Percentiles rank a stretch among this genome's conserved stretches.
phyloP scores from a whole-genome alignment of 768 basidiomycete genomes.

The Hygrophoropsis aurantiaca region DNA sequence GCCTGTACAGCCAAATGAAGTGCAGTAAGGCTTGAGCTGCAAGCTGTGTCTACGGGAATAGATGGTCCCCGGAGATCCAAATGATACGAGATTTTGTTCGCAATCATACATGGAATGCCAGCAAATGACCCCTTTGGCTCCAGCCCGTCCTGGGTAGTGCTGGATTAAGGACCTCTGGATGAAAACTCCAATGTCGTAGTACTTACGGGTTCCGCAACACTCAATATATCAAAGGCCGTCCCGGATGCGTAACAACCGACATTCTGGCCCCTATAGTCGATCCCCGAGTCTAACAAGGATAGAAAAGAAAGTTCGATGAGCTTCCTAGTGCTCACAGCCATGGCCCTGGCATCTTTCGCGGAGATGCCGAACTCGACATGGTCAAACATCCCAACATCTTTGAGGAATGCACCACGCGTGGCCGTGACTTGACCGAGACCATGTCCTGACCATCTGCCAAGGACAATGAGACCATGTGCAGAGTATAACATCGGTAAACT shows the following conservation, averaged over 20 bases:
- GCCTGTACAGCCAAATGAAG: conserved; percentile 51
- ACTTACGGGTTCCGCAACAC: conserved; percentile 22
- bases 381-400: conserved; percentile 36
- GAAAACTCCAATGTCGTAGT: too few relatives aligned
- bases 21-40: conserved; percentile 47
- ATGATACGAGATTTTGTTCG: conserved; percentile 39
- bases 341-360: conserved; percentile 3
- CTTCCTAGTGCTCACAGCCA: conserved; percentile 36
- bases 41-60: conserved; percentile 48
- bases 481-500: too few relatives aligned
- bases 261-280: conserved; percentile 42
- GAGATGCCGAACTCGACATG: conserved; percentile 40
- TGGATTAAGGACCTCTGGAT: neutral
- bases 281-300: conserved; percentile 46
- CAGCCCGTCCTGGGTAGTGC: conserved; percentile 25
- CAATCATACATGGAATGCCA: conserved; percentile 33
- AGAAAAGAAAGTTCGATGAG: conserved; percentile 39
- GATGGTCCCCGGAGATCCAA: conserved; percentile 48
- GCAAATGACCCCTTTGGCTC: conserved; percentile 35
- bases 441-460: conserved; percentile 24
- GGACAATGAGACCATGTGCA: neutral
- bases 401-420: conserved; percentile 36
- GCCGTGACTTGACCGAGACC: conserved; percentile 27
- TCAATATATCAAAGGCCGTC: conserved; percentile 20
- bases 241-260: conserved; percentile 44